Conservation (phyloP, 495 filamentous ascomycete genomes). For the Penicillium verhagenii region DNA sequence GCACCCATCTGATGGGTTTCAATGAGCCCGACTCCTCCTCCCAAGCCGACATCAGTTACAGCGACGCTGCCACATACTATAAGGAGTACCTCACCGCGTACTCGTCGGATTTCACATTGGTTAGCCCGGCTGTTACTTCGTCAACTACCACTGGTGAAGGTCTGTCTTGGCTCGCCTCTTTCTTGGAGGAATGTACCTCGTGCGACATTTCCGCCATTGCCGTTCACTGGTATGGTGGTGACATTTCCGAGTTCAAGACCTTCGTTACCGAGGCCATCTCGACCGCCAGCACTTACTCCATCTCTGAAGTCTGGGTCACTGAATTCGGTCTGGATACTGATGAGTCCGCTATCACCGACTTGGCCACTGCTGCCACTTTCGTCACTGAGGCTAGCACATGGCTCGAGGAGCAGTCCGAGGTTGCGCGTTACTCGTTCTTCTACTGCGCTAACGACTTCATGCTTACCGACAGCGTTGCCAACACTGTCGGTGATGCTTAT, state of each 20-base stretch:
- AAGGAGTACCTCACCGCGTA: constrained; percentile 62
- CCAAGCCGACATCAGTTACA: constrained; percentile 60
- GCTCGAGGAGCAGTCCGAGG: constrained; percentile 57
- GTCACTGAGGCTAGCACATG: constrained; percentile 49
- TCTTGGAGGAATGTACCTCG: constrained; percentile 48
- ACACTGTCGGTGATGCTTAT: constrained; percentile 10
- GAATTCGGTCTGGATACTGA: constrained; percentile 51
- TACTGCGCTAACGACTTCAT: constrained; percentile 7
- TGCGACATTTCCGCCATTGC: constrained; percentile 59
- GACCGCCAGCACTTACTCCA: constrained; percentile 30
- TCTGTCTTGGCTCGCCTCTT: constrained; percentile 53
- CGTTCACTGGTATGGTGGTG: constrained; percentile 59
- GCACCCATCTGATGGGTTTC: constrained; percentile 61
- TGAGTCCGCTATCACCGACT: constrained; percentile 30
- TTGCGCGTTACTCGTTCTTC: constrained; percentile 71
- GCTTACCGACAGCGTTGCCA: constrained; percentile 6
- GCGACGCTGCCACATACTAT: constrained; percentile 53
- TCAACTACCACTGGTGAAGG: constrained; percentile 64
- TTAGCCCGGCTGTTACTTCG: constrained; percentile 69
- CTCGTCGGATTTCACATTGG: constrained; percentile 53
- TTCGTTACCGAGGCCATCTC: constrained; percentile 49
- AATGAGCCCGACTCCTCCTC: constrained; percentile 68
- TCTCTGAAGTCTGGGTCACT: constrained; percentile 65
- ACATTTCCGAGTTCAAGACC: constrained; percentile 42
- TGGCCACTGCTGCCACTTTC: constrained; percentile 49